Evolutionary conservation across 2,329 filamentous ascomycete genomes (phyloP).

Genomic region (Annulohypoxylon truncatum): DNA sequence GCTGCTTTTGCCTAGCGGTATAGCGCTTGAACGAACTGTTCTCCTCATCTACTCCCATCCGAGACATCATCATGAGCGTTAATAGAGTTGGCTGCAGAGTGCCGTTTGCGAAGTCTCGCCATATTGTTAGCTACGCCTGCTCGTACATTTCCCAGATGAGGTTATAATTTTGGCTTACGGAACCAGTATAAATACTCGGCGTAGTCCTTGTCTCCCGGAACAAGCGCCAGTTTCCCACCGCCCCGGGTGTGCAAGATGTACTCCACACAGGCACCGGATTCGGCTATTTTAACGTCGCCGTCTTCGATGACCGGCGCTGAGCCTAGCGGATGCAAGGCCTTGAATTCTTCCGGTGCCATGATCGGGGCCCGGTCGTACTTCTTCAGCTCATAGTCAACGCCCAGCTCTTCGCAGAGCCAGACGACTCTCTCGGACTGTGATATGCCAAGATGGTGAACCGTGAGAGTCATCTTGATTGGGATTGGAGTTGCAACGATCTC

Average conservation of each 20-base stretch:
- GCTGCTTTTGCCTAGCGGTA: slow-evolving; percentile 50
- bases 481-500: background rate
- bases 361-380: slow-evolving; percentile 50
- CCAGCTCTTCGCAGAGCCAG: slow-evolving; percentile 74
- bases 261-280: slow-evolving; percentile 69
- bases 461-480: slow-evolving; percentile 33
- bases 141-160: background rate
- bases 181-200: slow-evolving; percentile 74
- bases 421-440: slow-evolving; percentile 73
- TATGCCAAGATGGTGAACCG: slow-evolving; percentile 64
- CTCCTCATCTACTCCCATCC: slow-evolving; percentile 48
- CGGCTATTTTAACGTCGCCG: slow-evolving; percentile 64
- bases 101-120: slow-evolving; percentile 62
- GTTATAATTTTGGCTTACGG: slow-evolving; percentile 43
- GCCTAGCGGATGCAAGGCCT: slow-evolving; percentile 61
- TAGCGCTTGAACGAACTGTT: slow-evolving; percentile 49
- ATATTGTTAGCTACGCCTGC: slow-evolving; percentile 18
- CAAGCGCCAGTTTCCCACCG: slow-evolving; percentile 59
- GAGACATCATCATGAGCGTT: slow-evolving; percentile 52
- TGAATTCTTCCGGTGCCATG: slow-evolving; percentile 53
- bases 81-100: slow-evolving; percentile 56
- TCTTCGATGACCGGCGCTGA: slow-evolving; percentile 71
- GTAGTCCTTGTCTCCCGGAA: slow-evolving; percentile 61
- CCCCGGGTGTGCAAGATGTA: slow-evolving; percentile 69
- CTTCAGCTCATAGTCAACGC: slow-evolving; percentile 59